phyloP scores from a whole-genome alignment of 306 rosid species.

The Arachis hypogaea region DNA sequence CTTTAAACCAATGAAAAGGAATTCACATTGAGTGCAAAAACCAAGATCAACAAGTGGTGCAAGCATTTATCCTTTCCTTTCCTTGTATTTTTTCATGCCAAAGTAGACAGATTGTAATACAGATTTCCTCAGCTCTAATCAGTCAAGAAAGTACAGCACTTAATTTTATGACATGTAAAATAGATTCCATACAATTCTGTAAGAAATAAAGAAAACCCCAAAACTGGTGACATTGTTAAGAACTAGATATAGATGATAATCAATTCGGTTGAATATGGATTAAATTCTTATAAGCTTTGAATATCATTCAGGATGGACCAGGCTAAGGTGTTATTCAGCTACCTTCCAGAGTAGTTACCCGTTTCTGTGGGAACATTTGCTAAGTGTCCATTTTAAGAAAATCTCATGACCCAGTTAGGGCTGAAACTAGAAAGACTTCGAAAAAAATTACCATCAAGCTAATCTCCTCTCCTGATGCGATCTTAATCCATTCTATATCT shows the following conservation, averaged over 20 bases:
- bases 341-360: background rate
- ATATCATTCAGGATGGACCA: constrained; percentile 16
- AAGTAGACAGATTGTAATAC: constrained; percentile 23
- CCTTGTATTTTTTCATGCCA: background rate
- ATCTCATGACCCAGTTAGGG: constrained; percentile 23
- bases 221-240: background rate
- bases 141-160: constrained; percentile 14
- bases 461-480: constrained; percentile 69
- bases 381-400: background rate
- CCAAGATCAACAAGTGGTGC: background rate
- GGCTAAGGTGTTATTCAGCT: constrained; percentile 25
- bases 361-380: constrained; percentile 6
- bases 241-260: background rate
- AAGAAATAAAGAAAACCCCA: constrained; percentile 17
- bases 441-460: constrained; percentile 70
- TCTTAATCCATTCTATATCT: constrained; percentile 86
- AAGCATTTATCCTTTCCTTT: background rate
- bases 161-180: background rate
- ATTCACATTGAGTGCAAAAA: background rate
- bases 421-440: constrained; percentile 20
- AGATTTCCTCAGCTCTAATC: constrained; percentile 13
- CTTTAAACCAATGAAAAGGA: background rate
- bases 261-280: background rate
- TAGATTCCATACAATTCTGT: background rate
- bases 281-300: constrained; percentile 1